Base-by-base conservation (phyloP, 352 stramenopile species). In the Pythium brachiatum region DNA sequence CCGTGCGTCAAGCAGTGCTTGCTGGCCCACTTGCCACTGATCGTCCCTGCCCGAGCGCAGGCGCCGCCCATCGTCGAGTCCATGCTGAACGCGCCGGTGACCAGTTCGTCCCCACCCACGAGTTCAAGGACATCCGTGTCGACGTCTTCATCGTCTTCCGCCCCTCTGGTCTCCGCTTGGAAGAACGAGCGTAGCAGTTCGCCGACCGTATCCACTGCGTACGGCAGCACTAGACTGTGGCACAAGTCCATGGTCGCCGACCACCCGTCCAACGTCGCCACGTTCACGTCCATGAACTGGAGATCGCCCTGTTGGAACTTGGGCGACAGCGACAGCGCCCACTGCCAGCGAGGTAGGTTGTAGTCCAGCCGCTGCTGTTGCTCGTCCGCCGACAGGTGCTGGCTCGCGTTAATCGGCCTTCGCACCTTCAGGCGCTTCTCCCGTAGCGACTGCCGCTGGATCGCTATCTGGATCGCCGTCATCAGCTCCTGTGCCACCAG, bases 1-100 rank as follows among this genome's bases (percentile, higher is more conserved):
- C 39, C 44, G 9, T 8, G 21, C 1, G 7, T 53, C 26, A n/a
- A n/a, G n/a, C n/a, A n/a, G 20, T 56, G 54, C 39, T 48, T 44
- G n/a, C 39, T 26, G 32, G 59, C n/a, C 34, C 32, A 53, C 25
- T 57, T 57, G n/a, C 61, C 61, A 20, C 12, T 25, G 23, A 68
- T 44, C 3, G 32, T 46, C 11, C 61, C 61, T 29, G 25, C 52
- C 21, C 7, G 9, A 3, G 18, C 39, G 2, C 18, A 26, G 1
- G 50, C 23, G 15, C 29, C 29, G 29, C 29, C 29, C 29, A 34
- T 34, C 29, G 29, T 34, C 29, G 29, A 34, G 5, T 34, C 29
- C 5, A 34, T 34, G 9, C 9, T 34, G 29, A 34, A 34, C 5
- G 29, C 5, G 5, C 5, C 29, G 29, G 9, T 34, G 9, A 34